Conservation (phyloP, 2,329 filamentous ascomycete species). For the Pyrenophora seminiperda region DNA sequence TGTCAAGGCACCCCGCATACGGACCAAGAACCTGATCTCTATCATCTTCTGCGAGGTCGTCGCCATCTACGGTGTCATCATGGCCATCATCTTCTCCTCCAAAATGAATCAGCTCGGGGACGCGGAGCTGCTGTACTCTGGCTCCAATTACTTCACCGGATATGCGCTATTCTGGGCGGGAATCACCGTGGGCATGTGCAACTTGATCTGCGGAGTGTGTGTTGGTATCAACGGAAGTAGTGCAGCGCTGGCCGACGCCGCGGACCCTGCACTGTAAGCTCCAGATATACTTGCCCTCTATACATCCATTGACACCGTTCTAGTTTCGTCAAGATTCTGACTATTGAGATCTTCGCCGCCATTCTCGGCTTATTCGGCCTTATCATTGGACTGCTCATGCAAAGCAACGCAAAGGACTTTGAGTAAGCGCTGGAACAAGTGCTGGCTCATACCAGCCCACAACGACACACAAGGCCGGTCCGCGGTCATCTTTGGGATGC, state of each 20-base stretch:
- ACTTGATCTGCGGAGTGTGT: conserved; percentile 91
- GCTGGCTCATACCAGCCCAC: not conserved
- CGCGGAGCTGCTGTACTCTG: conserved; percentile 70
- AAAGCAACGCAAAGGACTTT: conserved; percentile 81
- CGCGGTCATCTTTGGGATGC: conserved; percentile 2
- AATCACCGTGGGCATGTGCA: conserved; percentile 92
- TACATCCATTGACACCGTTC: conserved; percentile 10
- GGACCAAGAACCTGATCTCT: conserved; percentile 99
- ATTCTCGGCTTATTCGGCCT: conserved; percentile 95
- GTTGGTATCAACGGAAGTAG: conserved; percentile 98
- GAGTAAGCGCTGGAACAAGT: conserved; percentile 28
- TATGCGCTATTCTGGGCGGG: conserved; percentile 97
- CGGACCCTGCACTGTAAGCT: conserved; percentile 83
- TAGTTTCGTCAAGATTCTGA: conserved; percentile 97
- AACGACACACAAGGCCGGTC: not conserved
- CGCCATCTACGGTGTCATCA: conserved; percentile 99
- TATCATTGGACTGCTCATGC: conserved; percentile 89
- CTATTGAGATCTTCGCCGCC: conserved; percentile 99
- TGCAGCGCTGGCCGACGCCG: conserved; percentile 93
- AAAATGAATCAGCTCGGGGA: conserved; percentile 75
- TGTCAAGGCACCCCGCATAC: conserved; percentile 94
- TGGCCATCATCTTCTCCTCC: conserved; percentile 96
- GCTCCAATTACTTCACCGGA: conserved; percentile 88
- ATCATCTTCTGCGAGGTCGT: conserved; percentile 99
- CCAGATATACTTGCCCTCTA: not conserved